Base-by-base conservation (phyloP, 164 flowering plant genomes). In the Hamamelis virginiana region DNA sequence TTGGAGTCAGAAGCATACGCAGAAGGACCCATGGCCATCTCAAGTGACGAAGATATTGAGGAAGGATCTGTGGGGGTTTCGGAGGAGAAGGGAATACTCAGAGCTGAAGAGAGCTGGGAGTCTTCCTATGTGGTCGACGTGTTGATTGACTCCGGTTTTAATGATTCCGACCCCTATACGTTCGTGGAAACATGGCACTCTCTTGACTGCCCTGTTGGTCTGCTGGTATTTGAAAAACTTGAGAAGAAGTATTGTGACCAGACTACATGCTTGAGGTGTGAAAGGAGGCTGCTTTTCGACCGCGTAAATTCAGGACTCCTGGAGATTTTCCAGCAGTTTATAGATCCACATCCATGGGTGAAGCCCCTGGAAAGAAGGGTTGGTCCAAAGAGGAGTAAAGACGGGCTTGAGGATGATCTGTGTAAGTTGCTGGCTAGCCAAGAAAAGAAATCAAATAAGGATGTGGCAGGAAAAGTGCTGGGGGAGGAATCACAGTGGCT, bases 221-320 rank as follows among this genome's bases (percentile, higher is more conserved):
- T 81, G 2, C 44, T 41, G 16, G 66, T 81, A 10, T 86, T 85
- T n/a, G 84, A 86, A 47, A 78, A 75, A 43, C 83, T 88, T 0
- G 89, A 88, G 79, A 81, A 83, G 65, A 82, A 74, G 67, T 78
- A 80, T 69, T 27, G 63, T 16, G 70, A 64, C 22, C 60, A 69
- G 66, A 67, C 59, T 53, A 75, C 55, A 9, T 67, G 75, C 47
- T 50, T 50, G 21, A 80, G 67, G 69, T 63, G 75, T 0, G 98
- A 91, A 47, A 84, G 98, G 80, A 86, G 56, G 72, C 72, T 95
- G 43, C 69, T 92, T 2, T 95, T 91, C 64, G 94, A 95, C 74
- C 78, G 83, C 8, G 81, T 91, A 72, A 95, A 91, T 45, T 51
- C 65, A 0, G 83, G 77, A 18, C 76, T 92, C 14, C 44, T 68